These are phyloP conservation scores for Lunasporangiospora selenospora DNA, from an alignment of 192 early-diverging fungal species.

Conservation along the genomic window DNA sequence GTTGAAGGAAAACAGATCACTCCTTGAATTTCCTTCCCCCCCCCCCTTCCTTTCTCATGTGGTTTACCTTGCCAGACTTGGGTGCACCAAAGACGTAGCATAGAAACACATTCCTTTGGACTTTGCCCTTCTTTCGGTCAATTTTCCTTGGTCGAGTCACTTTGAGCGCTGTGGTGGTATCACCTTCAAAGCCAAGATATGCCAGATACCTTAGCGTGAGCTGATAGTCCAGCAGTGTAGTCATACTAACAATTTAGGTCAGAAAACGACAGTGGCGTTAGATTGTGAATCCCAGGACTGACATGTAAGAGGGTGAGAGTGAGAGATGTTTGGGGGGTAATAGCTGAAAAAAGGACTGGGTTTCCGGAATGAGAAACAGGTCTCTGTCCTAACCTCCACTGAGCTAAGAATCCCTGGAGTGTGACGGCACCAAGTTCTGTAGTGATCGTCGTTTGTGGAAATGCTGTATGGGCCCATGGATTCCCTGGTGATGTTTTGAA, in stretches of 20 bases:
- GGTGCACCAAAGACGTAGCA: slow-evolving; percentile 96
- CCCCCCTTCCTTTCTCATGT: no score
- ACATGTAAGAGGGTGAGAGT: neutral
- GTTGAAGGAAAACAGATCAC: no score
- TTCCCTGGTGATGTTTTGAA: slow-evolving; percentile 91
- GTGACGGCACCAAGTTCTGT: slow-evolving; percentile 91
- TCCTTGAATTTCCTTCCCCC: no score
- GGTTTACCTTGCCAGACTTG: slow-evolving; percentile 86
- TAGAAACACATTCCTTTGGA: slow-evolving; percentile 90
- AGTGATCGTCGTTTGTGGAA: slow-evolving; percentile 91
- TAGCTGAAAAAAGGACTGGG: neutral
- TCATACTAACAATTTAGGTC: slow-evolving; percentile 82
- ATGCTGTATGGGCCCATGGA: slow-evolving; percentile 91
- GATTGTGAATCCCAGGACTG: neutral
- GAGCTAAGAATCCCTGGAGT: slow-evolving; percentile 96
- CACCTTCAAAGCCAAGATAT: slow-evolving; percentile 94
- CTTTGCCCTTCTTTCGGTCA: slow-evolving; percentile 81
- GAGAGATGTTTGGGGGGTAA: no score
- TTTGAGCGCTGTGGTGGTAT: slow-evolving; percentile 88
- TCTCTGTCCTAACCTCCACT: slow-evolving; percentile 81
- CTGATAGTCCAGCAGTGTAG: slow-evolving; percentile 89
- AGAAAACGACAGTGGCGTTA: neutral
- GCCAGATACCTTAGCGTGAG: slow-evolving; percentile 94
- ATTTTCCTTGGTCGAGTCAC: slow-evolving; percentile 72
- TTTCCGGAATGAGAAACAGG: neutral